Percentiles rank a stretch among this genome's conserved stretches.
These are phyloP conservation scores for Lecanicillium sp. DNA, from an alignment of 2,329 filamentous ascomycete genomes.

Conservation along the genomic window DNA sequence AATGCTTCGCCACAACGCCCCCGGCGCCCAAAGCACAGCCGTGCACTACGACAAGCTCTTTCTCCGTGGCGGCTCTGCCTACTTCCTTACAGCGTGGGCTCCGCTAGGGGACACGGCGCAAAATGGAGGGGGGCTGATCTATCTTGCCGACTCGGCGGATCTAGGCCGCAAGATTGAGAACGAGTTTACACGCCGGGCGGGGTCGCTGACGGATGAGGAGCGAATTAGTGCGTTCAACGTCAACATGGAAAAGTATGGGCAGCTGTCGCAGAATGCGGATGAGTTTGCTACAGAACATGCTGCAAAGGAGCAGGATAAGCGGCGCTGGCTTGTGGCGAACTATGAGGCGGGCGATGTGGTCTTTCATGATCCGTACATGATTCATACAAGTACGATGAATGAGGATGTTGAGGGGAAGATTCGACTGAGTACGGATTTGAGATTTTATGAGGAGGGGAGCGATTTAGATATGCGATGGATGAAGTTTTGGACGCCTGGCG, in stretches of 20 bases:
- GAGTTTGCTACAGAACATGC: constrained; percentile 16
- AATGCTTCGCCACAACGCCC: constrained; percentile 22
- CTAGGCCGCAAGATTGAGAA: constrained; percentile 35
- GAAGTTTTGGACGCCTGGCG: constrained; percentile 20
- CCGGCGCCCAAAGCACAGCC: constrained; percentile 26
- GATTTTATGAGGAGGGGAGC: constrained; percentile 24
- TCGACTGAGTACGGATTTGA: constrained; percentile 42
- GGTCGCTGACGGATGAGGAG: constrained; percentile 39
- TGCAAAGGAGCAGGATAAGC: constrained; percentile 7
- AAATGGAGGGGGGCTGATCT: no score
- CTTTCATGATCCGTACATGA: constrained; percentile 26
- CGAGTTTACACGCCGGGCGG: constrained; percentile 32
- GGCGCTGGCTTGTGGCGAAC: constrained; percentile 21
- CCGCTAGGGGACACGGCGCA: constrained; percentile 34
- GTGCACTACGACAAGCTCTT: constrained; percentile 53
- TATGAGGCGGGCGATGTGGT: constrained; percentile 28
- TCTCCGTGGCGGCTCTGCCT: constrained; percentile 41
- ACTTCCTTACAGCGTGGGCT: constrained; percentile 45
- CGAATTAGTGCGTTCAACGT: constrained; percentile 40
- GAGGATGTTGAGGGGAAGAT: constrained; percentile 39
- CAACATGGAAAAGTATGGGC: constrained; percentile 46
- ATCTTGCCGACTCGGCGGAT: no score
- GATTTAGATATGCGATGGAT: constrained; percentile 4
- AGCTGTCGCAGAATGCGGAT: constrained; percentile 39
- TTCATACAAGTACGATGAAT: constrained; percentile 45